Percentiles rank a stretch among this genome's conserved stretches.
These are phyloP conservation scores for Artemisia annua DNA, from an alignment of 129 eudicot genomes.

Conservation along the genomic window DNA sequence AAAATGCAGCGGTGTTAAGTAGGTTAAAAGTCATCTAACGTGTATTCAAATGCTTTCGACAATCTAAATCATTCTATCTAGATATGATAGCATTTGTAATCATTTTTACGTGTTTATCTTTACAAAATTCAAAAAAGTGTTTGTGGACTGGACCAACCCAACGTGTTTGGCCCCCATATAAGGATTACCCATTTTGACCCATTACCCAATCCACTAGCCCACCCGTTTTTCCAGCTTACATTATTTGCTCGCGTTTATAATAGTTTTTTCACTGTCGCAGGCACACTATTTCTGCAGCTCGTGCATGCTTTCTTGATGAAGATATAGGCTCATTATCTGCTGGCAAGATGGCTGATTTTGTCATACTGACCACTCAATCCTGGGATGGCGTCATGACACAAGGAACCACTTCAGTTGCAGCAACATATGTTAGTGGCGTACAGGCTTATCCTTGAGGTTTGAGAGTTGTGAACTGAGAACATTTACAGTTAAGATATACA, in stretches of 20 bases:
- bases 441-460: slow-evolving; percentile 51
- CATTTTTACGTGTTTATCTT: too few species aligned
- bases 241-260: slow-evolving; percentile 4
- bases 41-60: too few species aligned
- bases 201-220: background rate
- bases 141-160: too few species aligned
- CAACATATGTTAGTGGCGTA: slow-evolving; percentile 81
- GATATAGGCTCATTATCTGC: slow-evolving; percentile 76
- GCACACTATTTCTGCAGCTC: slow-evolving; percentile 83
- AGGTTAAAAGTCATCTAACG: background rate
- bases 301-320: slow-evolving; percentile 77
- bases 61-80: too few species aligned
- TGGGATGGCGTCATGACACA: slow-evolving; percentile 56
- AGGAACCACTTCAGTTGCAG: slow-evolving; percentile 55
- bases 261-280: slow-evolving; percentile 37
- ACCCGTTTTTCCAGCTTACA: background rate
- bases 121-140: too few species aligned
- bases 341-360: slow-evolving; percentile 91
- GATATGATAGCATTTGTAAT: too few species aligned
- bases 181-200: background rate
- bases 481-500: background rate
- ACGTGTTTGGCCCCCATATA: too few species aligned
- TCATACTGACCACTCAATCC: slow-evolving; percentile 50
- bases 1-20: too few species aligned
- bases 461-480: slow-evolving; percentile 11